Evolutionary conservation across 805 yeast genomes (phyloP), one percentile per base, ranked within the genome.

Genomic region (Debaryomyces maramus): DNA sequence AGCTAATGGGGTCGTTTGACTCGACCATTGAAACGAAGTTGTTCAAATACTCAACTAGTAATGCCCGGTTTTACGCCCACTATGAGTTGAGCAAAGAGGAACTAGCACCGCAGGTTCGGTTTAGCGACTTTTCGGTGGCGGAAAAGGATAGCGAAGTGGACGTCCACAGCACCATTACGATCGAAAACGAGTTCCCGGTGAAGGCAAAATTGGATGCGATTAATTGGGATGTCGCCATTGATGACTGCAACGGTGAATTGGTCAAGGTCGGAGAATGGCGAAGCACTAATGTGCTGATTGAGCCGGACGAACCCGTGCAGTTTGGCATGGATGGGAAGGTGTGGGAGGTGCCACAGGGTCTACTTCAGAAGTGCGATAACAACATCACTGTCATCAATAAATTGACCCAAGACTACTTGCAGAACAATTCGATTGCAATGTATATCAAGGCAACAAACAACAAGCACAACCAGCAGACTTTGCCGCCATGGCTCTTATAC

Each of bases 401-500:
- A 17, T 38, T 61, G 11, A 32, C 56, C 4, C 51, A 55, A 21
- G 37, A 45, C 20, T 44, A 50, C 17, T 38, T 59, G 16, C 43
- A 55, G 8, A 46, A 50, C 6, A 41, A 47, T 10, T 40, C 54
- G 7, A 39, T 60, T 6, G 42, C 41, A 11, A 36, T 54, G 4
- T 38, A 39, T 27, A 21, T 59, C 4, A 46, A 50, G n/a, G 60
- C 58, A 1, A 40, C 53, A 9, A 27, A 46, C n/a, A 6, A 20
- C 2, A 47, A 48, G 23, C 15, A 16, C 3, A 21, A 26, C 27
- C n/a, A 27, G 1, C 8, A 19, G 15, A 24, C 11, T 7, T 37
- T 62, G 17, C 66, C 65, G 1, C 30, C 38, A 9, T 63, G 68
- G 68, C 40, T 61, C 24, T 43, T 40, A 32, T 44, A 53, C 21